Evolutionary conservation across 2,329 filamentous ascomycete genomes (phyloP).

Genomic region (Monilinia aucupariae): DNA sequence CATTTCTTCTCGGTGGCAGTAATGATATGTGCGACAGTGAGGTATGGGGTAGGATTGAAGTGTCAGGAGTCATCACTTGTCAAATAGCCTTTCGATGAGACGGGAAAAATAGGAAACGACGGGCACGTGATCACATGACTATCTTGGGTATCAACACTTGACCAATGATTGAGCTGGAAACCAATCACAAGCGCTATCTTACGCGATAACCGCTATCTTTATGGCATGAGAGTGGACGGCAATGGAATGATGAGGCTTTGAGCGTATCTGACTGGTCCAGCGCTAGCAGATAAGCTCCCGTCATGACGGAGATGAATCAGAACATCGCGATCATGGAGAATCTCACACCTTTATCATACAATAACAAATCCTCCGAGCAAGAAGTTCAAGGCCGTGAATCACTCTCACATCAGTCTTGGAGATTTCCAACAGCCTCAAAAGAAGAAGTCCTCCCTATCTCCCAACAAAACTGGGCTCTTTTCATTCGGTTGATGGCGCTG

Average conservation of each 20-base stretch:
- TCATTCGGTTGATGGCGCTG: background rate
- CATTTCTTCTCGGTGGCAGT: background rate
- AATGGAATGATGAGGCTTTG: background rate
- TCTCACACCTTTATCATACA: background rate
- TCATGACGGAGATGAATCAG: constrained; percentile 2
- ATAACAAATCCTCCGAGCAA: background rate
- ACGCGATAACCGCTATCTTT: constrained; percentile 17
- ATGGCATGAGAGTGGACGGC: background rate
- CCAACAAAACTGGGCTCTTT: rapidly evolving
- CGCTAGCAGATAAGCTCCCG: constrained; percentile 3
- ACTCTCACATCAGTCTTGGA: background rate
- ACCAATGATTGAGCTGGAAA: background rate
- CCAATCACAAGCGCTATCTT: constrained; percentile 14
- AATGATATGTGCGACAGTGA: background rate
- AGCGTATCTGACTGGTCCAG: background rate
- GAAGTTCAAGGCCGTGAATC: background rate
- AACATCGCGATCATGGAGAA: background rate
- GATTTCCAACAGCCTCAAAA: background rate
- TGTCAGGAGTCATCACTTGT: constrained; percentile 1
- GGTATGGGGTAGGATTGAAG: background rate
- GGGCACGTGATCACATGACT: constrained; percentile 8
- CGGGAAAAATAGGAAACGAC: background rate
- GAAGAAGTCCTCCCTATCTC: background rate
- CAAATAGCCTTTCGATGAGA: background rate
- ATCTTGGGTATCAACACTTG: background rate